Conservation (phyloP, 2,329 filamentous ascomycete species). For the Penicillium decumbens region DNA sequence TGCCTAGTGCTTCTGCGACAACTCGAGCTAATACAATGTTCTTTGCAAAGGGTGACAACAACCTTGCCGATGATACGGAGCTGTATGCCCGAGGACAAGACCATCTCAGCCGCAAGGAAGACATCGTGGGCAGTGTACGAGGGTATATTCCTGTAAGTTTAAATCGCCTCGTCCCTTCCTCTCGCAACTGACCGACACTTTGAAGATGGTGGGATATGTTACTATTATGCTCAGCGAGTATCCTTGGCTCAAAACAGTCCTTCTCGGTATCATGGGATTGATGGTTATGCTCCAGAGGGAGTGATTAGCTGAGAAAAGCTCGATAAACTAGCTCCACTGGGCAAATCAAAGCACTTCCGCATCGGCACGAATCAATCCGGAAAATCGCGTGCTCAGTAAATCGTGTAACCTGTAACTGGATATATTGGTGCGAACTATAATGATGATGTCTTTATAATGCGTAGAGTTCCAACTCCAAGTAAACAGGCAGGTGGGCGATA, state of each 20-base stretch:
- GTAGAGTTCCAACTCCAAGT: neutral
- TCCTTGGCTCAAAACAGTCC: constrained; percentile 92
- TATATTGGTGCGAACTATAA: neutral
- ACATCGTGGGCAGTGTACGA: constrained; percentile 89
- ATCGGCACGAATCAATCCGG: neutral
- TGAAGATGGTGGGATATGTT: constrained; percentile 79
- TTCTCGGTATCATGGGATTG: constrained; percentile 91
- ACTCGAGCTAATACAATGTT: neutral
- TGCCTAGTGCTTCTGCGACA: neutral
- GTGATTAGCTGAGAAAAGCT: constrained; percentile 41
- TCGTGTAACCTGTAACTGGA: neutral
- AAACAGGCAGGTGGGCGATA: neutral
- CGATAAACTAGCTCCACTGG: neutral
- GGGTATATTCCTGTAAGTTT: constrained; percentile 66
- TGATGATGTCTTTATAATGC: too few species aligned
- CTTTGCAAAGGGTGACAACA: constrained; percentile 72
- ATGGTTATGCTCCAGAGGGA: constrained; percentile 90
- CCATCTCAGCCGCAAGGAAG: constrained; percentile 72
- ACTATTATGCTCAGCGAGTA: constrained; percentile 94
- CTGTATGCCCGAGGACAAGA: constrained; percentile 69
- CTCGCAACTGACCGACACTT: neutral
- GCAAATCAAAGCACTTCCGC: neutral
- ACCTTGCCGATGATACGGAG: constrained; percentile 86
- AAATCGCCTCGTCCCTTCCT: neutral
- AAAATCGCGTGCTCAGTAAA: neutral